These are phyloP conservation scores for Gaultheria prostrata DNA, from an alignment of 148 eudicot species.

Conservation along the genomic window DNA sequence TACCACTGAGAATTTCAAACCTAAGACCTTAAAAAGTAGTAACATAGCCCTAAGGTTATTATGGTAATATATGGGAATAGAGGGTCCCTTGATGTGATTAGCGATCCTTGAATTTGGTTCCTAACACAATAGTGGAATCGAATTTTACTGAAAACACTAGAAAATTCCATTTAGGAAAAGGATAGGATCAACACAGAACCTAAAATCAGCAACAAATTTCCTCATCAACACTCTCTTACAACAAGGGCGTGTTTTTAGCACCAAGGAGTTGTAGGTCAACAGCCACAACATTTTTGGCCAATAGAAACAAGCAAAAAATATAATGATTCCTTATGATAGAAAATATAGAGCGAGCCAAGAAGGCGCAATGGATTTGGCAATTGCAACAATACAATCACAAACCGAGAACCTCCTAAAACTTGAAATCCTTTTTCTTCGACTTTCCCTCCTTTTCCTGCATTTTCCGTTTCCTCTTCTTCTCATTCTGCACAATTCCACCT, in stretches of 20 bases:
- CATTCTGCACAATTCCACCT: slow-evolving; percentile 48
- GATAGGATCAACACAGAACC: neutral
- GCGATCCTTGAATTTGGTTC: too few relatives aligned
- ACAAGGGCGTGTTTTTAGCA: neutral
- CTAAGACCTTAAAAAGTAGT: too few relatives aligned
- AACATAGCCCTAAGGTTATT: too few relatives aligned
- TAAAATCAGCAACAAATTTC: neutral
- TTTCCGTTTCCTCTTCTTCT: slow-evolving; percentile 78
- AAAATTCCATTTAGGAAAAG: too few relatives aligned
- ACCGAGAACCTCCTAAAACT: slow-evolving; percentile 42
- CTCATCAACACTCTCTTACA: neutral
- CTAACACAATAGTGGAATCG: too few relatives aligned
- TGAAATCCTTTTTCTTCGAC: slow-evolving; percentile 88
- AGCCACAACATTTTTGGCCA: neutral
- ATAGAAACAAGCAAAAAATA: neutral
- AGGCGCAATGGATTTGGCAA: neutral
- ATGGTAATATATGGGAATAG: too few relatives aligned
- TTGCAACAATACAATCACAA: neutral
- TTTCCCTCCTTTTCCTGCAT: slow-evolving; percentile 86
- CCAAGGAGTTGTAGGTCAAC: neutral
- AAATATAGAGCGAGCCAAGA: neutral
- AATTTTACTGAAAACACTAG: too few relatives aligned
- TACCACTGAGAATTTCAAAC: too few relatives aligned
- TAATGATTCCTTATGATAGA: neutral
- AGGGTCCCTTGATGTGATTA: too few relatives aligned